These are phyloP conservation scores for Russula abietina DNA, from an alignment of 768 basidiomycete species.

Conservation along the genomic window DNA sequence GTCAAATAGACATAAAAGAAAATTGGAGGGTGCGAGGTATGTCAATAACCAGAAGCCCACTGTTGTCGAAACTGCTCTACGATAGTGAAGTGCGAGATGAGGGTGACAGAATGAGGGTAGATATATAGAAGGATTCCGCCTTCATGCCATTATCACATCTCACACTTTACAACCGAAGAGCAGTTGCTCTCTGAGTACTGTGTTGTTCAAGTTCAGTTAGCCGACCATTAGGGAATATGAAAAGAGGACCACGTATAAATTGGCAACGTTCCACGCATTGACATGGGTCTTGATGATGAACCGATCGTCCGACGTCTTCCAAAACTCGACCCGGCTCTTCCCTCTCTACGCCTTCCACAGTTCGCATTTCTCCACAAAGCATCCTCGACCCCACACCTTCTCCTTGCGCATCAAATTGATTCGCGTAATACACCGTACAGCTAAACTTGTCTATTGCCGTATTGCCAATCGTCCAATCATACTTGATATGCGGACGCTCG, in stretches of 20 bases:
- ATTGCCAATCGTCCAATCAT: constrained; percentile 73
- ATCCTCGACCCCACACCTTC: constrained; percentile 58
- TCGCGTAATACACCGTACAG: constrained; percentile 79
- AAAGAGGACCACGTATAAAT: constrained; percentile 48
- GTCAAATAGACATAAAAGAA: constrained; percentile 73
- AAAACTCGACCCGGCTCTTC: constrained; percentile 71
- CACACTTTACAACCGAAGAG: no score
- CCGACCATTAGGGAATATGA: no score
- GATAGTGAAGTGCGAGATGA: no score
- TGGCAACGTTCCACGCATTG: constrained; percentile 81
- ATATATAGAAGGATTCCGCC: no score
- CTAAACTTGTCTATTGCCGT: constrained; percentile 66
- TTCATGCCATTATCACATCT: no score
- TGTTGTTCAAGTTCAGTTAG: background rate
- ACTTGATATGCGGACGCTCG: constrained; percentile 76
- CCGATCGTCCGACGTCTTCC: constrained; percentile 72
- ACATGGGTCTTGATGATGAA: constrained; percentile 84
- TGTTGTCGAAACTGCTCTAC: no score
- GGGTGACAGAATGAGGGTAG: no score
- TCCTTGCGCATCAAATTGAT: constrained; percentile 63
- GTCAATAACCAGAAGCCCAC: no score
- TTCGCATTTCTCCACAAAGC: constrained; percentile 49
- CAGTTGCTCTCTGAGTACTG: no score
- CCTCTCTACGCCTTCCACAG: constrained; percentile 76
- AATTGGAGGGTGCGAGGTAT: constrained; percentile 67